A percentile compares a stretch with the other conserved stretches of the same genome.
phyloP scores from a whole-genome alignment of 1,139 yeast species.

The Yamadazyma buinensis region DNA sequence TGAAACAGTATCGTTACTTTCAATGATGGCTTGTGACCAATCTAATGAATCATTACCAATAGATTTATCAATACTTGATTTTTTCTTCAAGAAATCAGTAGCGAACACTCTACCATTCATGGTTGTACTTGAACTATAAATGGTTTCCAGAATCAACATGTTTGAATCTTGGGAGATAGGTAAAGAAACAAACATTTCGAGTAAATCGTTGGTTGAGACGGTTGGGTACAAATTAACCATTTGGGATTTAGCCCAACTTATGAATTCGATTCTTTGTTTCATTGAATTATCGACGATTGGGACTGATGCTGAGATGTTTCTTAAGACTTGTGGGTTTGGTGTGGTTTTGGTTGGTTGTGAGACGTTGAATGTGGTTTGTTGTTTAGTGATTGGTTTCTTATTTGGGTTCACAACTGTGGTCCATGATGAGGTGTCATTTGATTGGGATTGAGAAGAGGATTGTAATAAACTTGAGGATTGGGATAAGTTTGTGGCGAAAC shows the following conservation, averaged over 20 bases:
- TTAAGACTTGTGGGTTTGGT: conserved; percentile 41
- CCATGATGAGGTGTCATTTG: conserved; percentile 38
- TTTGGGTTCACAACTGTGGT: conserved; percentile 27
- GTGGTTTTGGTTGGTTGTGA: conserved; percentile 10
- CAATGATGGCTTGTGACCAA: conserved; percentile 63
- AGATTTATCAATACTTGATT: conserved; percentile 64
- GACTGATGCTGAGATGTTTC: conserved; percentile 42
- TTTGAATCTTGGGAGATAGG: conserved; percentile 71
- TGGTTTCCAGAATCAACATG: conserved; percentile 88
- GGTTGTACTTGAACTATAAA: conserved; percentile 83
- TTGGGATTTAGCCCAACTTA: conserved; percentile 80
- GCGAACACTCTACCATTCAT: conserved; percentile 97
- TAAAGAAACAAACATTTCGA: conserved; percentile 75
- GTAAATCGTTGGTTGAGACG: conserved; percentile 70
- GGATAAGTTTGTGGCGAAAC: conserved; percentile 28
- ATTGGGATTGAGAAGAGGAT: no score
- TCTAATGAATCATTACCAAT: conserved; percentile 54
- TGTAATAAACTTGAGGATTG: conserved; percentile 15
- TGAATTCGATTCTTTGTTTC: conserved; percentile 58
- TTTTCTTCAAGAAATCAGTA: conserved; percentile 77
- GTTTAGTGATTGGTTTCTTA: conserved; percentile 18
- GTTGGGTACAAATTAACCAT: conserved; percentile 71
- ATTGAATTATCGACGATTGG: conserved; percentile 25
- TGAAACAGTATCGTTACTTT: conserved; percentile 42
- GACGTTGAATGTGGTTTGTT: conserved; percentile 6